Evolutionary conservation across 2,329 filamentous ascomycete genomes (phyloP).

Genomic region (Aspergillus felis): DNA sequence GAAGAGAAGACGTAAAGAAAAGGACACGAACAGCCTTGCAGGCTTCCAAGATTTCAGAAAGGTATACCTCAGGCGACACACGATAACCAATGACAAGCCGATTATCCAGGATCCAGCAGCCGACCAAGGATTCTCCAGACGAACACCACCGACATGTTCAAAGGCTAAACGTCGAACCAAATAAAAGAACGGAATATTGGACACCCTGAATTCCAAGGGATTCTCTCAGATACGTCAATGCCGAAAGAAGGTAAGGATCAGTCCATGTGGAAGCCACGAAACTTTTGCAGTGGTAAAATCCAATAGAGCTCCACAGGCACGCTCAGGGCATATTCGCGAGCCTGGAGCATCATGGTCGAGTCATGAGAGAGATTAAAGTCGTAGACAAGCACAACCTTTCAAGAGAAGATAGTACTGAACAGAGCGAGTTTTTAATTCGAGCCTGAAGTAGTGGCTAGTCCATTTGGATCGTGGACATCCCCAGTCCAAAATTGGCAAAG

Average conservation of each 20-base stretch:
- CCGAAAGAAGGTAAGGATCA: background rate
- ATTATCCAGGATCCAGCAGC: background rate
- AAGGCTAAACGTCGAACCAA: background rate
- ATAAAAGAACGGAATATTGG: background rate
- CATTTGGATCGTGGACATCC: slow-evolving; percentile 6
- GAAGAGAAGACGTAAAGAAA: background rate
- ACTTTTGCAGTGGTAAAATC: background rate
- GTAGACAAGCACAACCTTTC: background rate
- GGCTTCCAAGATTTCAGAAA: slow-evolving; percentile 4
- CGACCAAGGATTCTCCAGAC: background rate
- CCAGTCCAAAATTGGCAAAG: background rate
- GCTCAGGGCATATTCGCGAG: background rate
- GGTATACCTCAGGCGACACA: slow-evolving; percentile 1
- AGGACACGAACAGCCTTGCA: background rate
- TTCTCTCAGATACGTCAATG: background rate
- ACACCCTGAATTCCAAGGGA: background rate
- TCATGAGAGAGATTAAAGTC: background rate
- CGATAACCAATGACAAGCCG: background rate
- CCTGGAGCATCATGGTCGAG: background rate
- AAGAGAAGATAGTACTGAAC: background rate
- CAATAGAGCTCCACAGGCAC: background rate
- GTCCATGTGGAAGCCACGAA: background rate
- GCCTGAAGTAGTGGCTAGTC: background rate
- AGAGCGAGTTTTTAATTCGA: background rate
- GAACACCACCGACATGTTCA: background rate